Conservation (phyloP, 192 early-diverging fungal genomes). For the Backusella mclennaniae region DNA sequence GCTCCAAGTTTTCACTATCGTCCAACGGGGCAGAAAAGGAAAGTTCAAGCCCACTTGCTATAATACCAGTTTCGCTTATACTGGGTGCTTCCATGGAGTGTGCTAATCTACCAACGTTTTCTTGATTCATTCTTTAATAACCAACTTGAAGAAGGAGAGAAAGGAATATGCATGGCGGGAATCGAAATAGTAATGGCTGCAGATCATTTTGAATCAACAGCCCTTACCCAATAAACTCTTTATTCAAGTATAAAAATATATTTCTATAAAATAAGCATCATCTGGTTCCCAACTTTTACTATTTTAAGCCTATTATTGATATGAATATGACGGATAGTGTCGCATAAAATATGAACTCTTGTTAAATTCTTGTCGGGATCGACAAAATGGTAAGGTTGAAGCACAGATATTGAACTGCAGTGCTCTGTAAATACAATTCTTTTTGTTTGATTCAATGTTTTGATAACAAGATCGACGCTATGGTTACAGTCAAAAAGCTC, state of each 20-base stretch:
- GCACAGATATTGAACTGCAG: not conserved
- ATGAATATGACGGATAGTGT: not conserved
- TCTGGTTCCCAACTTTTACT: not conserved
- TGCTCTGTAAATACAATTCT: not conserved
- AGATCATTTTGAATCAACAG: no score
- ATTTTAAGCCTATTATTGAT: not conserved
- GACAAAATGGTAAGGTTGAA: not conserved
- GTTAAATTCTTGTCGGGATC: not conserved
- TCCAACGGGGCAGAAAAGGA: constrained; percentile 21
- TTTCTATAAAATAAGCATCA: not conserved
- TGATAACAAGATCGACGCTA: not conserved
- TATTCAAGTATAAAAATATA: no score
- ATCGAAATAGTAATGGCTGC: no score
- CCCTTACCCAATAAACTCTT: no score
- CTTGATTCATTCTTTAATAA: not conserved
- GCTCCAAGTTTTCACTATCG: constrained; percentile 73
- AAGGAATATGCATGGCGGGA: not conserved
- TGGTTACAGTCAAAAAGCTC: not conserved
- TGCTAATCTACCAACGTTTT: not conserved
- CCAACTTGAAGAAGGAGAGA: not conserved
- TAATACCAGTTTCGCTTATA: not conserved
- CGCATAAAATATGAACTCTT: not conserved
- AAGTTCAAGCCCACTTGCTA: not conserved
- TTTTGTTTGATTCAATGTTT: not conserved
- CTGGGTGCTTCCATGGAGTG: not conserved